Evolutionary conservation across 345 rosid genomes (phyloP).

Genomic region (Hevea brasiliensis): DNA sequence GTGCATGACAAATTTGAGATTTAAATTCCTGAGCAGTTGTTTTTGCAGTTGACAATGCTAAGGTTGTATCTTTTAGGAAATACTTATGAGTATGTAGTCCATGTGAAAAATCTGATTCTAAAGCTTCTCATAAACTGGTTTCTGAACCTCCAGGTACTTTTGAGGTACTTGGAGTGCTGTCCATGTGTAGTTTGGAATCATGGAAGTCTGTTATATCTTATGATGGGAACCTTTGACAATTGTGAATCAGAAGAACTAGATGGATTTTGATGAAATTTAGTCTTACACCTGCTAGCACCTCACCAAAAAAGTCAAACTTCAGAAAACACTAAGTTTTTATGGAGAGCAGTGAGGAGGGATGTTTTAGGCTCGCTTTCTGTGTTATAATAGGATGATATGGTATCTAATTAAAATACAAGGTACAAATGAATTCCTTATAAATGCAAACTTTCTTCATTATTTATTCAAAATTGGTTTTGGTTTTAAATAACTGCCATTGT

Average conservation of each 20-base stretch:
- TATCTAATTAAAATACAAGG: not conserved
- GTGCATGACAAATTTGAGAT: not conserved
- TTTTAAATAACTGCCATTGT: not conserved
- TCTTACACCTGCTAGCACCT: not conserved
- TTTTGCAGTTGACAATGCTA: not conserved
- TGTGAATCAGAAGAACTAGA: not conserved
- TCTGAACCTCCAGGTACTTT: not conserved
- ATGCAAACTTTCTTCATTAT: slow-evolving; percentile 3
- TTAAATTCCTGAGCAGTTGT: not conserved
- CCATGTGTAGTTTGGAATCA: not conserved
- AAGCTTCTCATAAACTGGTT: not conserved
- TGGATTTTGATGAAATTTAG: not conserved
- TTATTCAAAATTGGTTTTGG: not conserved
- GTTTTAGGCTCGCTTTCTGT: not conserved
- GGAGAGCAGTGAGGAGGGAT: not conserved
- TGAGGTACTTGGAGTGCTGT: not conserved
- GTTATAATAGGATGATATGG: not conserved
- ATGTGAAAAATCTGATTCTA: not conserved
- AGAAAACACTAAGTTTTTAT: not conserved
- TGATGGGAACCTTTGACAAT: not conserved
- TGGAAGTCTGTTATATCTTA: not conserved
- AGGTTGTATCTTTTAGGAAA: not conserved
- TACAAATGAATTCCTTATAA: not conserved
- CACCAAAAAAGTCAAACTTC: not conserved
- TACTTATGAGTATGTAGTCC: not conserved